Evolutionary conservation across 148 eudicot species (phyloP).

Genomic region (Cornus kousa): DNA sequence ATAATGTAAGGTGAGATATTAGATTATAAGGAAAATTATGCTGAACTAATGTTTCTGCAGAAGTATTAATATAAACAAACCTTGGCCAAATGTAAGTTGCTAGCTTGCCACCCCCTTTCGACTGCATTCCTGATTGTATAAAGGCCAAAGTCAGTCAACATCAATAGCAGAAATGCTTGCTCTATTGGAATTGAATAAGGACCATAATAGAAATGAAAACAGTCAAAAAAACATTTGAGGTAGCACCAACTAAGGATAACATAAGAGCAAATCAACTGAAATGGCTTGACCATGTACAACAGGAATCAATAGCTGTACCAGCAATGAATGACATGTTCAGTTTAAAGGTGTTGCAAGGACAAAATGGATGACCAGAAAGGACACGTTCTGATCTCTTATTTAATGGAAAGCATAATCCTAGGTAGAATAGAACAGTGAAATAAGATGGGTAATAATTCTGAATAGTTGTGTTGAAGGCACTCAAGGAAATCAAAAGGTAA

Average conservation of each 20-base stretch:
- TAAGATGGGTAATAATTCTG: not conserved
- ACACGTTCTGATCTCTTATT: not conserved
- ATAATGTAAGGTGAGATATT: too few relatives aligned
- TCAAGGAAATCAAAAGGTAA: not conserved
- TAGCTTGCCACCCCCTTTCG: slow-evolving; percentile 38
- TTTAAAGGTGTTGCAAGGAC: slow-evolving; percentile 3
- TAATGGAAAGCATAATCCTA: not conserved
- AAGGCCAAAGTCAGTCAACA: slow-evolving; percentile 4
- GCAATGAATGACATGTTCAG: not conserved
- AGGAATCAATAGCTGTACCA: not conserved
- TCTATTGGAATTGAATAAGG: not conserved
- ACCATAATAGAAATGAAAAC: not conserved
- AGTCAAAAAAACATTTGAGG: not conserved
- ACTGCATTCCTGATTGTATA: slow-evolving; percentile 24
- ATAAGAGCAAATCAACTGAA: not conserved
- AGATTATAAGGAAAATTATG: too few relatives aligned
- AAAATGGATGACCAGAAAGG: not conserved
- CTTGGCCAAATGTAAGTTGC: slow-evolving; percentile 48
- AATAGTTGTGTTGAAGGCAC: not conserved
- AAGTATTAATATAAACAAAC: slow-evolving; percentile 12
- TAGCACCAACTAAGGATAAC: not conserved
- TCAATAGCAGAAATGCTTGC: not conserved
- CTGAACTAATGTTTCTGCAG: too few relatives aligned
- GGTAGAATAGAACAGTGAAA: not conserved
- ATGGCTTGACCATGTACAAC: not conserved